Percentiles rank a stretch among this genome's conserved stretches.
Evolutionary conservation across 2,329 filamentous ascomycete species (phyloP).

Genomic region (Fusarium tupiense): DNA sequence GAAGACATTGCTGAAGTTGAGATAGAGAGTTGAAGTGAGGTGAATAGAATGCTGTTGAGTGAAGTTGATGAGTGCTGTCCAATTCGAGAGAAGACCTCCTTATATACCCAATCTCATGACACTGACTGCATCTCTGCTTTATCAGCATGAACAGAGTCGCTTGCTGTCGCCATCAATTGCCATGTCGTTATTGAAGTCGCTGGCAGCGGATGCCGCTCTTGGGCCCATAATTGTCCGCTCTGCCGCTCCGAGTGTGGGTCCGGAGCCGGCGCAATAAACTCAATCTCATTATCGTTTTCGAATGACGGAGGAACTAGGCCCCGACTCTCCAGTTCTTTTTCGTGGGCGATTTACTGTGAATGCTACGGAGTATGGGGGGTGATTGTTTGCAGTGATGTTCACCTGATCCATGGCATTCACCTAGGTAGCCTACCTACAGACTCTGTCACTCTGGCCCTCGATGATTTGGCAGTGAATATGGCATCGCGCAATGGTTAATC

Average conservation of each 20-base stretch:
- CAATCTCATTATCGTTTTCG: not conserved
- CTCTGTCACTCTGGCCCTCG: too few relatives aligned
- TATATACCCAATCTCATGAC: not conserved
- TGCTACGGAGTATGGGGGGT: not conserved
- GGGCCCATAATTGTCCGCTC: conserved; percentile 12
- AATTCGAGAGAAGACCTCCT: not conserved
- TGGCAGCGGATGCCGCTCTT: not conserved
- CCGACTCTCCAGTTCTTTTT: not conserved
- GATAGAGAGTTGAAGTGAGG: not conserved
- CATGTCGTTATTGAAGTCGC: not conserved
- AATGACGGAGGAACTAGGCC: not conserved
- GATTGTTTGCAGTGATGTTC: not conserved
- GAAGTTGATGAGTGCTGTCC: not conserved
- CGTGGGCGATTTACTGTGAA: not conserved
- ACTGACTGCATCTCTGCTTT: not conserved
- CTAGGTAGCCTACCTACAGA: too few relatives aligned
- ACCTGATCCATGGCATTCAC: not conserved
- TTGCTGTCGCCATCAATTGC: not conserved
- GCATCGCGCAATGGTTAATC: not conserved
- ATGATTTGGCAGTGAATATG: not conserved
- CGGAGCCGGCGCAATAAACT: not conserved
- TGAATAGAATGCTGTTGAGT: not conserved
- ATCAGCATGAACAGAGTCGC: not conserved
- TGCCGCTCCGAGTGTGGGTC: not conserved
- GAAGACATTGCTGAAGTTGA: conserved; percentile 8